phyloP scores from a whole-genome alignment of 768 basidiomycete genomes.

The Cystofilobasidium bisporidii region DNA sequence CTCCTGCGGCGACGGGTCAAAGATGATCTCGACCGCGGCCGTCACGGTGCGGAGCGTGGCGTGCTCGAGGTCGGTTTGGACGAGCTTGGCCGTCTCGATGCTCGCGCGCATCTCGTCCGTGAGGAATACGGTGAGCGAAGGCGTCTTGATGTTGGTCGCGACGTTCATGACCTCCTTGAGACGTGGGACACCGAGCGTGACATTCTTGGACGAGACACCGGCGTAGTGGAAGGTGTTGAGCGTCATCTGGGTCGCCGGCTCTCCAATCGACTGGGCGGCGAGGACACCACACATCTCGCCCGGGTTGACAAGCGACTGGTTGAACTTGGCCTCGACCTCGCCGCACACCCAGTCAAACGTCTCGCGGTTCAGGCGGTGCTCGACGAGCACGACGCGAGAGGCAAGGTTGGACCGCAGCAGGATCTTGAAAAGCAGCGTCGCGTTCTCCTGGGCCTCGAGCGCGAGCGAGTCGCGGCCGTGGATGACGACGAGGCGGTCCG shows the following conservation, averaged over 20 bases:
- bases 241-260: slow-evolving; percentile 99
- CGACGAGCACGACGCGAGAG: slow-evolving; percentile 73
- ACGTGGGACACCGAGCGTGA: slow-evolving; percentile 97
- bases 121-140: slow-evolving; percentile 86
- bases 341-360: slow-evolving; percentile 98
- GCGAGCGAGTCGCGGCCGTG: slow-evolving; percentile 71
- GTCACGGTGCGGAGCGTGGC: slow-evolving; percentile 91
- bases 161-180: slow-evolving; percentile 99
- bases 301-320: slow-evolving; percentile 79
- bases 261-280: slow-evolving; percentile 96
- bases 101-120: slow-evolving; percentile 59
- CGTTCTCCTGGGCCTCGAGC: slow-evolving; percentile 69
- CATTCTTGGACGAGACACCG: slow-evolving; percentile 99
- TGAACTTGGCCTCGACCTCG: slow-evolving; percentile 93
- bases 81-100: slow-evolving; percentile 62
- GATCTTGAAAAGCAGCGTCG: slow-evolving; percentile 85
- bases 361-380: slow-evolving; percentile 75
- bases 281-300: slow-evolving; percentile 99
- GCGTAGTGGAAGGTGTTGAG: slow-evolving; percentile 97
- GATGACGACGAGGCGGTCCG: slow-evolving; percentile 70
- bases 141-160: slow-evolving; percentile 96
- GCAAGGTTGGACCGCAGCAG: slow-evolving; percentile 84
- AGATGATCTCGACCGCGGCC: slow-evolving; percentile 92
- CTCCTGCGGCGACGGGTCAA: slow-evolving; percentile 80
- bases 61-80: slow-evolving; percentile 86